Base-by-base conservation (phyloP, 768 basidiomycete genomes). In the Termitomyces eurrhizus region DNA sequence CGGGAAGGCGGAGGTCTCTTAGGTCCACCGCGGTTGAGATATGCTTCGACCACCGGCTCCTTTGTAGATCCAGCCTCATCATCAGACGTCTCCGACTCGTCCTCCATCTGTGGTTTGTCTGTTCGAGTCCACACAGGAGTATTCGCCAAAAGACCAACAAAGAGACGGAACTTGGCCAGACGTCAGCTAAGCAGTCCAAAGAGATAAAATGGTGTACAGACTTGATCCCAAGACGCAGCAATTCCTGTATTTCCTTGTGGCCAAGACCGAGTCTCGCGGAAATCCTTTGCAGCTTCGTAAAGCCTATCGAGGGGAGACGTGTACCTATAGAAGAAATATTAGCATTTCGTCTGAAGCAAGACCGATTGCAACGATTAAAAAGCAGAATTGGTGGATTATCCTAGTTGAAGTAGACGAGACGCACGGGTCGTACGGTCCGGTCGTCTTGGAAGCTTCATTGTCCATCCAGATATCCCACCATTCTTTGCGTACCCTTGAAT, bases 381-480 rank as follows among this genome's bases (percentile, higher is more conserved):
- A 37, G 13, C 26, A 36, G 51, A 14, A 35, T 13, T 21, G 12
- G 9, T 33, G 18, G 33, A 36, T 36, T 35, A 11, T 21, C 11
- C 33, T 52, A 26, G 37, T 45, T 48, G 32, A 60, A 14, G 32
- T 51, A 44, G 35, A 57, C 42, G 49, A 8, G 16, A 75, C 85
- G 65, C 63, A 89, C 88, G 74, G 70, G 67, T 89, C 77, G 59
- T 81, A 82, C 39, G 71, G 74, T 45, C 72, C 72, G 33, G 67
- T 73, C 42, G 75, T 70, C 60, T 83, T 75, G 36, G 78, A 71
- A 52, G 77, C 71, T 68, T 91, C 89, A 3, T 74, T 76, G 45
- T 87, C 83, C 53, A 81, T 81, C 90, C 90, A 92, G n/a, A 83
- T 74, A 61, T 89, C 83, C 75, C 80, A 89, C 89, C 89, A 92